These are phyloP conservation scores for Monilinia fructigena DNA, from an alignment of 2,329 filamentous ascomycete genomes.

Conservation along the genomic window DNA sequence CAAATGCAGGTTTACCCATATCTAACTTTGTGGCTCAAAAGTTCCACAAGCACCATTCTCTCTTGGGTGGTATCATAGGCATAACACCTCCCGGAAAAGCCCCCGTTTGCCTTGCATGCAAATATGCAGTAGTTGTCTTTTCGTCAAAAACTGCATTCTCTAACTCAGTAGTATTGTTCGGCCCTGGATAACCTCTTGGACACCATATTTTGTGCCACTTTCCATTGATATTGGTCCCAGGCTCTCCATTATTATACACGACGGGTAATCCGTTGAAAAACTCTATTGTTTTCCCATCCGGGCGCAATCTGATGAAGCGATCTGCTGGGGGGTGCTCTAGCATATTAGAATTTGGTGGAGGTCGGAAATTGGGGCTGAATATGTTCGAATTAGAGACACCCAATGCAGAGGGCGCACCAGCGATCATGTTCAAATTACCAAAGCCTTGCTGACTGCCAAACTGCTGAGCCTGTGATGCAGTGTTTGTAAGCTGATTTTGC, in stretches of 20 bases:
- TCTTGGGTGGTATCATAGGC: slow-evolving; percentile 73
- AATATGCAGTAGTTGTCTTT: slow-evolving; percentile 62
- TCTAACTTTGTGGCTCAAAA: slow-evolving; percentile 49
- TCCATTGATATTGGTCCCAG: slow-evolving; percentile 54
- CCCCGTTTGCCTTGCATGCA: slow-evolving; percentile 62
- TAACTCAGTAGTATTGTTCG: slow-evolving; percentile 62
- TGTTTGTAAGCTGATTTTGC: neutral
- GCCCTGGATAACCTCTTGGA: slow-evolving; percentile 64
- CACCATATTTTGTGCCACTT: slow-evolving; percentile 68
- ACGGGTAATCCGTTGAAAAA: slow-evolving; percentile 65
- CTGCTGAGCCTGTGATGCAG: neutral
- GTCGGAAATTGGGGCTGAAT: slow-evolving; percentile 21
- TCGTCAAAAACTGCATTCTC: slow-evolving; percentile 57
- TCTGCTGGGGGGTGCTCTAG: slow-evolving; percentile 26
- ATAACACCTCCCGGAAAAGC: slow-evolving; percentile 69
- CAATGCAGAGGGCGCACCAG: neutral
- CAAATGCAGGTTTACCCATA: slow-evolving; percentile 22
- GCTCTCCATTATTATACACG: slow-evolving; percentile 53
- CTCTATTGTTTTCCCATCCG: slow-evolving; percentile 44
- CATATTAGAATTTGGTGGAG: slow-evolving; percentile 13
- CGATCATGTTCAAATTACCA: neutral
- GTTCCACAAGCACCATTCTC: slow-evolving; percentile 73
- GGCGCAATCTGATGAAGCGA: slow-evolving; percentile 32
- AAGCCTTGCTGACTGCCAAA: neutral
- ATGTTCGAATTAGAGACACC: slow-evolving; percentile 1